A percentile compares a stretch with the other conserved stretches of the same genome.
These are phyloP conservation scores for Nidula microcarpa DNA, from an alignment of 768 basidiomycete genomes.

Conservation along the genomic window DNA sequence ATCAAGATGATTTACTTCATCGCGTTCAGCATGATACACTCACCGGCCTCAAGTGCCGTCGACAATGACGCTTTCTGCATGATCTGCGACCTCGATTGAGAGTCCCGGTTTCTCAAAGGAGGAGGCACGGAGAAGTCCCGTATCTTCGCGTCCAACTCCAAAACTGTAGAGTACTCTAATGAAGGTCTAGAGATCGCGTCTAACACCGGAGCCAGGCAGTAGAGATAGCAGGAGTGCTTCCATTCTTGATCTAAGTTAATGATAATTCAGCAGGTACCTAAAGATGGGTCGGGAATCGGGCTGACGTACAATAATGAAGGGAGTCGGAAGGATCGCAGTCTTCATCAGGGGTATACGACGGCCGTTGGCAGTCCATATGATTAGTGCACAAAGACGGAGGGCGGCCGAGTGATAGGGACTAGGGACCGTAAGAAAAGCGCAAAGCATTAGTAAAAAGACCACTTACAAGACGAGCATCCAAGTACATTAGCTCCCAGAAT, in stretches of 20 bases:
- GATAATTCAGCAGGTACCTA: conserved; percentile 3
- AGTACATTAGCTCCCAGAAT: conserved; percentile 67
- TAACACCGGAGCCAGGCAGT: conserved; percentile 60
- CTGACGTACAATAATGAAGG: conserved; percentile 37
- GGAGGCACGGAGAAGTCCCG: conserved; percentile 59
- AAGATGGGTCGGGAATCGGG: background rate
- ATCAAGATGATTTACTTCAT: no score
- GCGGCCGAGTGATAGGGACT: conserved; percentile 64
- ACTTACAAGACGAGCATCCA: conserved; percentile 59
- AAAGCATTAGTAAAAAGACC: conserved; percentile 12
- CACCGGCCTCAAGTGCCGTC: conserved; percentile 62
- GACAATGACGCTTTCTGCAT: conserved; percentile 61
- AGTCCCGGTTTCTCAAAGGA: conserved; percentile 38
- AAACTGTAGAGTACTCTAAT: conserved; percentile 43
- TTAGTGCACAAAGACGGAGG: conserved; percentile 63
- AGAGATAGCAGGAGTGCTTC: conserved; percentile 61
- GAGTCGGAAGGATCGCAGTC: conserved; percentile 31
- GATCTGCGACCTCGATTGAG: conserved; percentile 40
- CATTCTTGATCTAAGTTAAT: conserved; percentile 56
- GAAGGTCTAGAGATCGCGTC: conserved; percentile 54
- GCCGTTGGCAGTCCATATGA: conserved; percentile 56
- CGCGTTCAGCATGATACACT: conserved; percentile 5
- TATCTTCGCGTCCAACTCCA: conserved; percentile 55
- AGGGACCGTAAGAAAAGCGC: background rate
- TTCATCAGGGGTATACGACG: conserved; percentile 40